A percentile compares a stretch with the other conserved stretches of the same genome.
Evolutionary conservation across 345 rosid species (phyloP).

Genomic region (Eucalyptus microcorys): DNA sequence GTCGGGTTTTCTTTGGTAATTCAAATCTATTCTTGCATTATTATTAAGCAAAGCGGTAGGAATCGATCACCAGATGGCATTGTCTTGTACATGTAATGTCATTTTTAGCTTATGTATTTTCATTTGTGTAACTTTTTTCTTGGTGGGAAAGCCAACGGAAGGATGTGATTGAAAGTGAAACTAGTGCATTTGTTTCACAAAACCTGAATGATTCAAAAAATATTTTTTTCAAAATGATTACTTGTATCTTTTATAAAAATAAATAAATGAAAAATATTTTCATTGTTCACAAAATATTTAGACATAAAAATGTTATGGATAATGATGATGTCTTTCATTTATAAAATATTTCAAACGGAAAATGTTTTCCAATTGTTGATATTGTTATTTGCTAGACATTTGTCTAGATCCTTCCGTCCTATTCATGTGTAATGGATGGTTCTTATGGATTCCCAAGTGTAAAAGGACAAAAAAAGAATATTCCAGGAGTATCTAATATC

Average conservation of each 20-base stretch:
- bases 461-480: neutral
- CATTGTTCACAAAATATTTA: neutral
- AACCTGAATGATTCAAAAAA: neutral
- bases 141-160: neutral
- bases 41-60: neutral
- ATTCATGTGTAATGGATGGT: neutral
- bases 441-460: neutral
- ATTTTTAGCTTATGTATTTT: neutral
- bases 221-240: neutral
- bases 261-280: neutral
- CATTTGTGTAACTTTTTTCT: neutral
- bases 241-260: neutral
- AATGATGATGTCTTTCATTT: neutral
- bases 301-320: neutral
- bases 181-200: neutral
- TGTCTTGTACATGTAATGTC: neutral
- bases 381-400: neutral
- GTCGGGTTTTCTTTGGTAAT: neutral
- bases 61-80: neutral
- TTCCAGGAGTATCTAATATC: neutral
- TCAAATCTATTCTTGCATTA: neutral
- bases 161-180: neutral
- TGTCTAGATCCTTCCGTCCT: neutral
- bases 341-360: neutral
- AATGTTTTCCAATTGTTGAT: neutral